phyloP scores from a whole-genome alignment of 192 early-diverging fungal genomes.

The Haplosporangium gracile region DNA sequence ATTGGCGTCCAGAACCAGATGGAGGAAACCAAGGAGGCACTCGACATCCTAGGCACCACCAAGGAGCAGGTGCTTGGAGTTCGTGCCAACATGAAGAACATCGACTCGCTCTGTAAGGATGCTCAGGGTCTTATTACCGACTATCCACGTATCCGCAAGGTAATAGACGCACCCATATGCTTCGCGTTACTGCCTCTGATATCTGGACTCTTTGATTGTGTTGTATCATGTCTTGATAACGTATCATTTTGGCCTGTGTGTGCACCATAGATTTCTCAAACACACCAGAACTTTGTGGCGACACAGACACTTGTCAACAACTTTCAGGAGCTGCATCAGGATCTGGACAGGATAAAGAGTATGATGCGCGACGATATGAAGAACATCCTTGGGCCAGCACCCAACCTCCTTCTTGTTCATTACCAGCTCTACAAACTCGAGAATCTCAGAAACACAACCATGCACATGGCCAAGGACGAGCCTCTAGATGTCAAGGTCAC shows the following conservation, averaged over 20 bases:
- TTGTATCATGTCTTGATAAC: not conserved
- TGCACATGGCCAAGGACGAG: slow-evolving; percentile 77
- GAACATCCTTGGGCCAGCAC: slow-evolving; percentile 76
- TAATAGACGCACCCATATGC: slow-evolving; percentile 23
- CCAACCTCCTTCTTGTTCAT: slow-evolving; percentile 89
- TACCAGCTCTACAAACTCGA: slow-evolving; percentile 90
- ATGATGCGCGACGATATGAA: slow-evolving; percentile 78
- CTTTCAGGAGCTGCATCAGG: slow-evolving; percentile 89
- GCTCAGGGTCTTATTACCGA: slow-evolving; percentile 90
- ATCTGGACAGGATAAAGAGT: slow-evolving; percentile 77
- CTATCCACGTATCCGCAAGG: slow-evolving; percentile 92
- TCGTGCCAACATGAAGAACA: slow-evolving; percentile 81
- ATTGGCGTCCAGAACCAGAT: slow-evolving; percentile 93
- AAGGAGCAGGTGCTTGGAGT: slow-evolving; percentile 74
- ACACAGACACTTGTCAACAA: slow-evolving; percentile 88
- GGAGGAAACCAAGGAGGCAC: slow-evolving; percentile 89
- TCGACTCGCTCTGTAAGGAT: slow-evolving; percentile 89
- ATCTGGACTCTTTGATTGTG: not conserved
- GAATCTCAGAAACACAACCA: slow-evolving; percentile 88
- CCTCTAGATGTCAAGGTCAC: slow-evolving; percentile 84
- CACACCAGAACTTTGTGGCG: slow-evolving; percentile 95
- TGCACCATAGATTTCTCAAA: slow-evolving; percentile 82
- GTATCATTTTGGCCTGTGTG: not conserved
- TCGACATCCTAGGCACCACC: slow-evolving; percentile 81
- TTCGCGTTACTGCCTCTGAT: not conserved